Evolutionary conservation across 2,329 filamentous ascomycete species (phyloP), one percentile per base, ranked within the genome.

Genomic region (Tolypocladium inflatum): DNA sequence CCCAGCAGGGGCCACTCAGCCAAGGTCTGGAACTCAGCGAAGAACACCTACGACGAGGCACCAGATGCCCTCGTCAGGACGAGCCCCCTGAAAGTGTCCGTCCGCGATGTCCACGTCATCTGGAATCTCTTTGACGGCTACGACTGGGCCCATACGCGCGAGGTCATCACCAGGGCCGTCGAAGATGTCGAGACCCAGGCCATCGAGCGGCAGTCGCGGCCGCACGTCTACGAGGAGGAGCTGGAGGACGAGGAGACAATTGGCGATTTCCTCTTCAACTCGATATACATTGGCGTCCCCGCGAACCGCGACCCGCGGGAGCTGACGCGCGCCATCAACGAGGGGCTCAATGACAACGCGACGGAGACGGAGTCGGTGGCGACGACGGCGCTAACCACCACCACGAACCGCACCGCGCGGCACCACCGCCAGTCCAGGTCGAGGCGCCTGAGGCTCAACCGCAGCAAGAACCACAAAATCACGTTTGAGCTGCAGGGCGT

Each of bases 41-140:
- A 83, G 63, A 92, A 93, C 65, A 84, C 82, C 1, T 94, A 94
- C 65, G 86, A 88, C 57, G 77, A 80, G 48, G 80, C 83, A 1
- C 86, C 88, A 50, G 78, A 83, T 55, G 71, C 76, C 11, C 84
- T 87, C 61, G 76, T 86, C 10, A 78, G 80, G 43, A 79, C 79
- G 56, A 90, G 87, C 61, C 90, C 93, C 7, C 74, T 99, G 17
- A 86, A 85, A 62, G 79, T 97, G 3, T 85, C 85, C 6, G 81
- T 97, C 19, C 86, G 90, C 33, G 91, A 97, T 67, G 87, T 96
- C 7, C 91, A 97, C 69, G 77, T 97, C 55, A 97, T 97, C 60
- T 99, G 94, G 94, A 96, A 99, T 67, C 77, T 99, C 1, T 97
- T 94, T 71, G 94, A 99, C 75, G 94, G 94, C 1, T 99, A 96